Base-by-base conservation (phyloP, 2,329 filamentous ascomycete species). In the Dendryphion nanum region DNA sequence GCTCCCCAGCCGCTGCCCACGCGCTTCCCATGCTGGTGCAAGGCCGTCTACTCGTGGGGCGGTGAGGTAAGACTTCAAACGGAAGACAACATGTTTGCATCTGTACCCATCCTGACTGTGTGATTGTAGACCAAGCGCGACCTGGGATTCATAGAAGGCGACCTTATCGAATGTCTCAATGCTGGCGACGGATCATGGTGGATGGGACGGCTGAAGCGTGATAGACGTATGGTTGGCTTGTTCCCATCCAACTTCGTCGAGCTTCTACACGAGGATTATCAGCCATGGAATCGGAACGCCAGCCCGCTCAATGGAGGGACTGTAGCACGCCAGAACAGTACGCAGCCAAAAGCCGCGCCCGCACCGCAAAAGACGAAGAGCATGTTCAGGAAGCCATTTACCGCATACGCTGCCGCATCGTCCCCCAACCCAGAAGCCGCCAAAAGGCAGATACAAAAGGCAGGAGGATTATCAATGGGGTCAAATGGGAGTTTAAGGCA, bases 191-290 rank as follows among this genome's bases (percentile, higher is more conserved):
- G 93, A 36, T 90, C 88, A 32, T 98, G 93, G 93, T 98, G 93
- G 93, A 95, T 90, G 70, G 93, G 93, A 33, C 82, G 91, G 47
- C 71, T 98, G 61, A 87, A 84, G 61, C 82, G 93, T 53, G 93
- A 98, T 69, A 85, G 86, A 65, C 82, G 90, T 59, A 89, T 91
- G 57, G 84, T 96, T 56, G 93, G 93, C 37, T 75, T 93, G 15
- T 98, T 98, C 59, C 93, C 93, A 1, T 96, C 90, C 57, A 98
- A 98, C 70, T 98, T 98, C 61, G 93, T 98, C 61, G 81, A 94
- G 63, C 78, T 98, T 5, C 77, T 98, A 20, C 85, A 87, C 38
- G 82, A 93, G 42, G 80, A 82, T 63, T 97, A 94, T 63, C 83
- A 87, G 40, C 93, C 93, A 43, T 78, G 50, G 68, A 89, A 67